Percentiles rank a stretch among this genome's conserved stretches.
These are phyloP conservation scores for Aspergillus vadensis DNA, from an alignment of 2,329 filamentous ascomycete genomes.

Conservation along the genomic window DNA sequence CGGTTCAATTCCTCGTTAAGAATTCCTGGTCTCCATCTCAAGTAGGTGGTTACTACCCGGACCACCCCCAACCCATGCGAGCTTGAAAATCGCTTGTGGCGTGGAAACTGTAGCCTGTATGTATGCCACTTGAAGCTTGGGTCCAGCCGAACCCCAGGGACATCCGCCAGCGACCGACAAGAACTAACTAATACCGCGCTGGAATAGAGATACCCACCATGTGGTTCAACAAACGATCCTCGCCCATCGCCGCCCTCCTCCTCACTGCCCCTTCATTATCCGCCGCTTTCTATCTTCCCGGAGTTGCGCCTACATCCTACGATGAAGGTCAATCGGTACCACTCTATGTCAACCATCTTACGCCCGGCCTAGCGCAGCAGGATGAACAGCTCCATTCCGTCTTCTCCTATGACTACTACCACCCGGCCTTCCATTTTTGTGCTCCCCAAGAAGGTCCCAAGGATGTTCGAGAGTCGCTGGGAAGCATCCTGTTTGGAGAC, in stretches of 20 bases:
- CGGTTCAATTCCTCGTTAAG: background rate
- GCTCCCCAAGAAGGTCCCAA: conserved; percentile 73
- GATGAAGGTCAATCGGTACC: conserved; percentile 76
- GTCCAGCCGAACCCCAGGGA: background rate
- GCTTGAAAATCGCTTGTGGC: conserved; percentile 11
- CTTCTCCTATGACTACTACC: conserved; percentile 95
- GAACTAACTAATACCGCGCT: conserved; percentile 21
- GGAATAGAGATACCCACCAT: conserved; percentile 32
- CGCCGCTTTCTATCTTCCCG: conserved; percentile 90
- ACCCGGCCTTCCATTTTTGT: conserved; percentile 85
- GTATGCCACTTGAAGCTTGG: conserved; percentile 16
- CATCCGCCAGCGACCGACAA: conserved; percentile 10
- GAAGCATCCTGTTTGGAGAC: conserved; percentile 96
- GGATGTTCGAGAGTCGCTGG: conserved; percentile 82
- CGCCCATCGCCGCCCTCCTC: conserved; percentile 34
- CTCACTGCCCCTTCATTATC: conserved; percentile 37
- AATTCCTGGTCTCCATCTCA: background rate
- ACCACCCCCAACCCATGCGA: conserved; percentile 13
- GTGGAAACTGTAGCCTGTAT: conserved; percentile 25
- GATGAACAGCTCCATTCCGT: conserved; percentile 88
- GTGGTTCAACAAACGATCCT: conserved; percentile 35
- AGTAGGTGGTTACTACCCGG: background rate
- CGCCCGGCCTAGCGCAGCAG: conserved; percentile 73
- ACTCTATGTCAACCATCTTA: conserved; percentile 89
- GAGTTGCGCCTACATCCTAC: conserved; percentile 93